These are phyloP conservation scores for Ceratobasidium sp. DNA, from an alignment of 1,284 basidiomycete genomes.

Conservation along the genomic window DNA sequence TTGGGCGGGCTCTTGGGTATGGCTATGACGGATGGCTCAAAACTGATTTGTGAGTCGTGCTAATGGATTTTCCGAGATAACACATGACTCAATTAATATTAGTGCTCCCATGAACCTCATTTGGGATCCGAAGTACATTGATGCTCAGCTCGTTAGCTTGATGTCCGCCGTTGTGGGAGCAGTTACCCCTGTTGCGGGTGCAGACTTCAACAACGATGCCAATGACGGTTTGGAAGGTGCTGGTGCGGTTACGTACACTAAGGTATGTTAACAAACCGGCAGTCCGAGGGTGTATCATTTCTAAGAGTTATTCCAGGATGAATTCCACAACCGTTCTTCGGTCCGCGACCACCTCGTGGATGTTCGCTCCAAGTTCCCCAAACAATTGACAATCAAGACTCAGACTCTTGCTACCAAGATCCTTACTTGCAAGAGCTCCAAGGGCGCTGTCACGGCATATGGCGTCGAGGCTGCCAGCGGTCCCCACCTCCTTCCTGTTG, in stretches of 20 bases:
- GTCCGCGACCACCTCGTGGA: constrained; percentile 31
- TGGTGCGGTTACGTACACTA: constrained; percentile 16
- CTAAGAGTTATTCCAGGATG: neutral
- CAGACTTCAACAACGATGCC: constrained; percentile 23
- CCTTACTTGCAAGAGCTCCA: constrained; percentile 8
- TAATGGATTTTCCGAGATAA: too few species aligned
- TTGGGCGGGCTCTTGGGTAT: constrained; percentile 14
- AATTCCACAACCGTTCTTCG: constrained; percentile 26
- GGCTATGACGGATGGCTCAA: constrained; percentile 26
- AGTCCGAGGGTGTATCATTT: neutral
- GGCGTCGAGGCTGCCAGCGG: constrained; percentile 24
- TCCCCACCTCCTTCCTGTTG: constrained; percentile 14
- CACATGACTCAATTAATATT: neutral
- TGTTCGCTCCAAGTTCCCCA: constrained; percentile 8
- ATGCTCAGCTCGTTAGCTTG: constrained; percentile 12
- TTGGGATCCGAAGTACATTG: neutral
- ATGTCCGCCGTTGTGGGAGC: constrained; percentile 9
- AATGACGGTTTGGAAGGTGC: constrained; percentile 27
- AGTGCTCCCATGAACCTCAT: neutral
- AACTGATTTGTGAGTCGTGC: constrained; percentile 10
- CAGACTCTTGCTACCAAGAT: constrained; percentile 25
- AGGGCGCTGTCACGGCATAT: neutral
- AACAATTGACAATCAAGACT: constrained; percentile 4
- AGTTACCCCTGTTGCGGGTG: neutral
- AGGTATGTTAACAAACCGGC: neutral